phyloP scores from a whole-genome alignment of 169 alveolate species.

The Eimeria maxima region DNA sequence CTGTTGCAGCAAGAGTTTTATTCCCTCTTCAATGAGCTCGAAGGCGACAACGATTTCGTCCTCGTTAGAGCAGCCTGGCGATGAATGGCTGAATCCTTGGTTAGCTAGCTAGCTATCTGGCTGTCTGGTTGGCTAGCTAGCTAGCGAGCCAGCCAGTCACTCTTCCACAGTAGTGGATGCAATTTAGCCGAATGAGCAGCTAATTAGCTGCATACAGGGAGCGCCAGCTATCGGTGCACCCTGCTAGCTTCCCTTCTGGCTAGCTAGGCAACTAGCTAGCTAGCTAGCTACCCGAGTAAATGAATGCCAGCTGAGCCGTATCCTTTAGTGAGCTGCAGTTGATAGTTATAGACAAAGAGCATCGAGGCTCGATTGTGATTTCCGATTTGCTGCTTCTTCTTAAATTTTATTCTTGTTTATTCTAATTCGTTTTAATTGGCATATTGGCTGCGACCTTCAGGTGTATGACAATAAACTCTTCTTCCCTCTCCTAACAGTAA shows the following conservation, averaged over 20 bases:
- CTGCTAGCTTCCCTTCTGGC: background rate
- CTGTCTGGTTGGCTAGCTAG: background rate
- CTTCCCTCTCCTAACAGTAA: background rate
- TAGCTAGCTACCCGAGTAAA: background rate
- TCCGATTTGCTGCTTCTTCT: too few relatives aligned
- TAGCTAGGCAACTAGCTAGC: background rate
- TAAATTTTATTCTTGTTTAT: too few relatives aligned
- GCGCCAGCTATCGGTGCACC: too few relatives aligned
- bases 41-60: background rate
- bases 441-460: too few relatives aligned
- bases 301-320: too few relatives aligned
- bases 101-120: background rate
- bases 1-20: background rate
- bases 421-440: too few relatives aligned
- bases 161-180: too few relatives aligned
- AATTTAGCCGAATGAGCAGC: background rate
- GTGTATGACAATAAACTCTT: too few relatives aligned
- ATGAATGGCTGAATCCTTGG: background rate
- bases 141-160: background rate
- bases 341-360: too few relatives aligned
- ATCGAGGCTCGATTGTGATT: too few relatives aligned
- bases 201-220: too few relatives aligned
- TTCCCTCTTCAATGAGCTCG: slow-evolving; percentile 2
- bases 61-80: background rate
- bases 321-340: too few relatives aligned